Conservation (phyloP, 108 stramenopile genomes). For the Skeletonema tropicum region DNA sequence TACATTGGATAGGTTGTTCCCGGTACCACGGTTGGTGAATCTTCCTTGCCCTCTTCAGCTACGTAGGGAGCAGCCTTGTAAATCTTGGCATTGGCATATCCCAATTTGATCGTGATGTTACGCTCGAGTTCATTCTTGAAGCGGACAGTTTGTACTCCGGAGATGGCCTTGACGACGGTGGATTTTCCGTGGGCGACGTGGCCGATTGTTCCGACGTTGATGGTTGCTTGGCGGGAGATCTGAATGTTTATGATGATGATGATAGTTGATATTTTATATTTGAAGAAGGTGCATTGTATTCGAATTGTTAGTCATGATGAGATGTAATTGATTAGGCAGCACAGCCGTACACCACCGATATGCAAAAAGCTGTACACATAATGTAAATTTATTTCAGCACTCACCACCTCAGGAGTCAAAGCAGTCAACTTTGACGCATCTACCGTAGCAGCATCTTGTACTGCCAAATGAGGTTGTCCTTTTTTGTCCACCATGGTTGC, state of each 20-base stretch:
- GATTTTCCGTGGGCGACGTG: constrained; percentile 99
- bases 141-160: constrained; percentile 99
- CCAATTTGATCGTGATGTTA: constrained; percentile 99
- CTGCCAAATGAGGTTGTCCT: constrained; percentile 72
- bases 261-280: background rate
- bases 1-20: constrained; percentile 76
- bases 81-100: constrained; percentile 99
- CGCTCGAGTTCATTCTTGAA: constrained; percentile 99
- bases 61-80: constrained; percentile 86
- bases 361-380: constrained; percentile 15
- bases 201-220: constrained; percentile 99
- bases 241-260: constrained; percentile 32
- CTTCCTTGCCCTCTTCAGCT: constrained; percentile 50
- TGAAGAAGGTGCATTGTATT: background rate
- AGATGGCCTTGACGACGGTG: constrained; percentile 98
- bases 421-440: constrained; percentile 83
- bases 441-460: constrained; percentile 79
- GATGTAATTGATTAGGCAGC: too few relatives aligned
- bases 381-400: constrained; percentile 30
- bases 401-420: constrained; percentile 87
- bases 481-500: constrained; percentile 26
- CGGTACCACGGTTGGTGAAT: constrained; percentile 26
- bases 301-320: too few relatives aligned
- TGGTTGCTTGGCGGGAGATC: constrained; percentile 99
- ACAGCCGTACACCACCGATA: constrained; percentile 5